Evolutionary conservation across 495 filamentous ascomycete species (phyloP).

Genomic region (Penicillium ochrochloron): DNA sequence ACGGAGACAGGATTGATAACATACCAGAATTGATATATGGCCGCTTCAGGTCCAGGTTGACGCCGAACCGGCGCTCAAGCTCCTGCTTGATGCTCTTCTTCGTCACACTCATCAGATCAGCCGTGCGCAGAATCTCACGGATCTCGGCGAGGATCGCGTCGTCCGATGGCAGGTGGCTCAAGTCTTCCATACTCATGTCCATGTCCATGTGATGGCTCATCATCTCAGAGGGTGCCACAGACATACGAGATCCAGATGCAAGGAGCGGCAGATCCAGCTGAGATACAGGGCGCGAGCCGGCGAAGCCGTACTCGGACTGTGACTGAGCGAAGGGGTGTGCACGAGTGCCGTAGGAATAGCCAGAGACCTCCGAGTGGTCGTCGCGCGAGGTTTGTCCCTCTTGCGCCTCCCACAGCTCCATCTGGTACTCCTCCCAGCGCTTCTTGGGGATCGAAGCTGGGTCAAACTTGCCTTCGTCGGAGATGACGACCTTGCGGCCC

Average conservation of each 20-base stretch:
- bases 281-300: conserved; percentile 72
- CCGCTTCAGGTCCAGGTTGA: conserved; percentile 77
- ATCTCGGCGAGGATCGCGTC: conserved; percentile 94
- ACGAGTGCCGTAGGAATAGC: conserved; percentile 89
- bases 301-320: conserved; percentile 51
- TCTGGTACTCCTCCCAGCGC: conserved; percentile 99
- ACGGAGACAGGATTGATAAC: conserved; percentile 14
- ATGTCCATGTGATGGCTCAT: conserved; percentile 63
- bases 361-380: conserved; percentile 89
- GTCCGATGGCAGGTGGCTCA: conserved; percentile 75
- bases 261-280: conserved; percentile 65
- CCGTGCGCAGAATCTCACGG: conserved; percentile 84
- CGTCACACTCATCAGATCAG: conserved; percentile 95
- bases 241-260: conserved; percentile 68
- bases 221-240: conserved; percentile 78
- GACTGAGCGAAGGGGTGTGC: conserved; percentile 63
- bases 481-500: conserved; percentile 89
- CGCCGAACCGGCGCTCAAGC: conserved; percentile 84
- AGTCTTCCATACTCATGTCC: conserved; percentile 71
- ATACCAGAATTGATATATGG: conserved; percentile 93
- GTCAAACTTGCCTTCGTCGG: conserved; percentile 98
- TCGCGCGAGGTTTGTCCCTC: conserved; percentile 72
- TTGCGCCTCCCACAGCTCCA: conserved; percentile 82
- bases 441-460: conserved; percentile 90
- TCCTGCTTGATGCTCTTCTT: conserved; percentile 98